phyloP scores from a whole-genome alignment of 495 filamentous ascomycete species.

The Tuber microsphaerosporum region DNA sequence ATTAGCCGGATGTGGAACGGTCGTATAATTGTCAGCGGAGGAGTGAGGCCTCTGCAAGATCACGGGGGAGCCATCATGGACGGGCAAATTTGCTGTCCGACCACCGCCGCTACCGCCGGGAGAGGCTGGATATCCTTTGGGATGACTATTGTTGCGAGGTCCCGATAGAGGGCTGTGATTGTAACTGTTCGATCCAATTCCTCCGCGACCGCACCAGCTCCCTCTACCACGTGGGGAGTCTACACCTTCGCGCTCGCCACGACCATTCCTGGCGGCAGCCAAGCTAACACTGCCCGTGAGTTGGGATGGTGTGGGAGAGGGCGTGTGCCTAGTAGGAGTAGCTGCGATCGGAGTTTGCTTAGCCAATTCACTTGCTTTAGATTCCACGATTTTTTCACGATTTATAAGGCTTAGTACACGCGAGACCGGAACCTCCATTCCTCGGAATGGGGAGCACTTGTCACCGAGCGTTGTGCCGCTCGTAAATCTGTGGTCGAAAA shows the following conservation, averaged over 20 bases:
- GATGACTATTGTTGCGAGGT: constrained; percentile 50
- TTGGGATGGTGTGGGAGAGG: too few species aligned
- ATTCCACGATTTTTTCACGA: too few species aligned
- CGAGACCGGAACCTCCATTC: too few species aligned
- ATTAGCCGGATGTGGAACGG: constrained; percentile 69
- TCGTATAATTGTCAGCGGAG: constrained; percentile 56
- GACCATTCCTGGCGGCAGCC: too few species aligned
- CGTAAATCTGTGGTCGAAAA: too few species aligned
- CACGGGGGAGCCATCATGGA: constrained; percentile 23
- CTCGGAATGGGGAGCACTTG: too few species aligned
- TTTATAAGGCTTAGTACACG: too few species aligned
- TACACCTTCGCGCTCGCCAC: constrained; percentile 35
- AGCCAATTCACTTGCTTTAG: too few species aligned
- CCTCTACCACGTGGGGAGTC: constrained; percentile 27
- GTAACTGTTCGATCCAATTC: constrained; percentile 36
- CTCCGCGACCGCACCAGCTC: constrained; percentile 25
- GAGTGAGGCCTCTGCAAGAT: constrained; percentile 39
- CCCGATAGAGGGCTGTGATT: constrained; percentile 24
- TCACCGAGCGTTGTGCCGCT: too few species aligned
- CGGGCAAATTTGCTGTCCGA: constrained; percentile 47
- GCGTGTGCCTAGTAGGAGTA: too few species aligned
- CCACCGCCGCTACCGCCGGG: constrained; percentile 45
- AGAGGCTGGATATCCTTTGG: constrained; percentile 34
- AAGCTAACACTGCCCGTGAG: too few species aligned
- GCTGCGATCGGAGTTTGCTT: too few species aligned